Base-by-base conservation (phyloP, 345 rosid species). In the Stellera chamaejasme region DNA sequence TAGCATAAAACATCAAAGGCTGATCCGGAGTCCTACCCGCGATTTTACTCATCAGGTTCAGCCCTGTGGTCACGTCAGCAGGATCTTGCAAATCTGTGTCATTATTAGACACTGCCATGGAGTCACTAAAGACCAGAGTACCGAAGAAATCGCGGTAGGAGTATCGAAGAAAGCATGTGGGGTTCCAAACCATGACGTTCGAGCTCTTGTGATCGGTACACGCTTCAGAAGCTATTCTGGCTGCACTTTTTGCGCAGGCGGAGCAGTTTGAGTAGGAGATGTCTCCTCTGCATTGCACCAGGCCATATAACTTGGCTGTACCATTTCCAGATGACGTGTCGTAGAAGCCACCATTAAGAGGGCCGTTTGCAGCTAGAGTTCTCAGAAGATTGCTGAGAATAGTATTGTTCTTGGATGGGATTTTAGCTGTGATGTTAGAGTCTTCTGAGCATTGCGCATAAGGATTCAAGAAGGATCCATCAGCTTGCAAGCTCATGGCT, bases 271-370 rank as follows among this genome's bases (percentile, higher is more conserved):
- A 10, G 10, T 36, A 53, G 14, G 79, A 73, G 28, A 73, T 8
- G 36, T 73, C 79, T 12, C 63, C 70, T 61, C 84, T 69, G 49
- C 81, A 71, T 66, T 69, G 79, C 2, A 66, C 16, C 52, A 76
- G 66, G 53, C 79, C 75, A 15, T 68, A 71, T 58, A 76, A 52
- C 61, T 42, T 73, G 57, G 10, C 43, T 5, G 55, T 23, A 11
- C 36, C 55, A 54, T 62, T 65, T 6, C 83, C 80, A 2, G 54
- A 49, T 2, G 44, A 32, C 7, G 66, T 11, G 19, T 50, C 61
- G 15, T 58, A 59, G 63, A 76, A 79, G 3, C 81, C 81, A 43
- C 54, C 52, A 16, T 16, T 57, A 3, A 27, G 23, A 52, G 73
- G 54, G n/a, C 45, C 79, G n/a, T 61, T 64, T 28, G 50, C 44